Evolutionary conservation across 129 eudicot genomes (phyloP).

Genomic region (Chrysanthemum seticuspe): DNA sequence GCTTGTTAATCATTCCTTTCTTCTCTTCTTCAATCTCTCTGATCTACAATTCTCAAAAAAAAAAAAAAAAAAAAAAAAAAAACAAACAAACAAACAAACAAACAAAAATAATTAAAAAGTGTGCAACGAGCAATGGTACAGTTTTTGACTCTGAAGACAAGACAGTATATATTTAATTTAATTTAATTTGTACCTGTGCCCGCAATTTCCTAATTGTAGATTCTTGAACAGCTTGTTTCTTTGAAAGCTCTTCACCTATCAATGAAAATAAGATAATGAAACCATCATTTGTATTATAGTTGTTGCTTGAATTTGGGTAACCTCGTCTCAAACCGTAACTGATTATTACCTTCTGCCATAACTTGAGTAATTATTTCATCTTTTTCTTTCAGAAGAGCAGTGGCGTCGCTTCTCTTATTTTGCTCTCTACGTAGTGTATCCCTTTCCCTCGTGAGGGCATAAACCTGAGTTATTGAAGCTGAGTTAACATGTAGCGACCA

Average conservation of each 20-base stretch:
- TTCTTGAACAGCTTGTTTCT: slow-evolving; percentile 99
- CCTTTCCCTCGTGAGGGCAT: slow-evolving; percentile 88
- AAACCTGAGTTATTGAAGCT: slow-evolving; percentile 50
- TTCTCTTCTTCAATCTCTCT: slow-evolving; percentile 96
- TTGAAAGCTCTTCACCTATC: slow-evolving; percentile 92
- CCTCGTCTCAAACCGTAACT: background rate
- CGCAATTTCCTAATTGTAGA: slow-evolving; percentile 77
- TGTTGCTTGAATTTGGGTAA: background rate
- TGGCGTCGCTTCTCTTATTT: slow-evolving; percentile 80
- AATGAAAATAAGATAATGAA: background rate
- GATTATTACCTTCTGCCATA: slow-evolving; percentile 85
- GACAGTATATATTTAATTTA: no score
- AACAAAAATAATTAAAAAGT: slow-evolving; percentile 9
- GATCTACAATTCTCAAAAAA: slow-evolving; percentile 50
- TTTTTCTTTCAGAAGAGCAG: slow-evolving; percentile 89
- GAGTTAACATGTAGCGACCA: slow-evolving; percentile 18
- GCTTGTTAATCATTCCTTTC: slow-evolving; percentile 76
- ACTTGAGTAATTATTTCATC: slow-evolving; percentile 95
- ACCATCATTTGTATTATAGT: slow-evolving; percentile 10
- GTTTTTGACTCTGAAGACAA: slow-evolving; percentile 1
- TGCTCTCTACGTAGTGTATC: slow-evolving; percentile 91
- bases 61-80: no score
- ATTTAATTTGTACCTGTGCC: slow-evolving; percentile 60
- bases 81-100: no score
- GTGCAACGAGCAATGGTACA: slow-evolving; percentile 13